Evolutionary conservation across 2,329 filamentous ascomycete species (phyloP).

Genomic region (Cladosporium colombiae): DNA sequence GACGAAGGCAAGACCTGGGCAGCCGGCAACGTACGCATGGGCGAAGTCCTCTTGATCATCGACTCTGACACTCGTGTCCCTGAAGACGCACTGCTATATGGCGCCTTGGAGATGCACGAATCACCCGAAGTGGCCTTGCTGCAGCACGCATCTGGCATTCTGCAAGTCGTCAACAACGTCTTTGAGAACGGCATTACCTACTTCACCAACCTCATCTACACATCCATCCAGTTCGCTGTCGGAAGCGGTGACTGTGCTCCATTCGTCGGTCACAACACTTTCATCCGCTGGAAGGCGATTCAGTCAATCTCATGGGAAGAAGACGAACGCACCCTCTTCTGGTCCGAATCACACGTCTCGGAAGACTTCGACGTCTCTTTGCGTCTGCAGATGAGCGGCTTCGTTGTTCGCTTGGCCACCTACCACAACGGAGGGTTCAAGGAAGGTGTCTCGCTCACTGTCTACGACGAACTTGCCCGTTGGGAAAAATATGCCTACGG

Average conservation of each 20-base stretch:
- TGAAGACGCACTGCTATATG: constrained; percentile 66
- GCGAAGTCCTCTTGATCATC: constrained; percentile 66
- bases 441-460: constrained; percentile 71
- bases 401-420: constrained; percentile 67
- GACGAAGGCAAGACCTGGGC: constrained; percentile 56
- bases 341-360: constrained; percentile 74
- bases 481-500: constrained; percentile 77
- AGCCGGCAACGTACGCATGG: constrained; percentile 61
- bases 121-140: constrained; percentile 70
- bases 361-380: constrained; percentile 78
- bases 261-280: constrained; percentile 77
- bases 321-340: constrained; percentile 66
- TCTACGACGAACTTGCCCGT: constrained; percentile 70
- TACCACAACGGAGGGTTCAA: constrained; percentile 72
- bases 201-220: constrained; percentile 78
- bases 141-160: constrained; percentile 72
- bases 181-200: constrained; percentile 78
- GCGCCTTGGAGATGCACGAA: constrained; percentile 70
- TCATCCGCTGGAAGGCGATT: constrained; percentile 68
- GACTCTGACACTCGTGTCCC: constrained; percentile 72
- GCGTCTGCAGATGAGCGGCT: constrained; percentile 68
- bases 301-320: constrained; percentile 61
- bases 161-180: constrained; percentile 71
- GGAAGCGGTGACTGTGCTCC: constrained; percentile 71
- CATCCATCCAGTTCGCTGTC: constrained; percentile 69